Percentiles rank a stretch among this genome's conserved stretches.
These are phyloP conservation scores for Nitzschia inconspicua DNA, from an alignment of 108 stramenopile genomes.

Conservation along the genomic window DNA sequence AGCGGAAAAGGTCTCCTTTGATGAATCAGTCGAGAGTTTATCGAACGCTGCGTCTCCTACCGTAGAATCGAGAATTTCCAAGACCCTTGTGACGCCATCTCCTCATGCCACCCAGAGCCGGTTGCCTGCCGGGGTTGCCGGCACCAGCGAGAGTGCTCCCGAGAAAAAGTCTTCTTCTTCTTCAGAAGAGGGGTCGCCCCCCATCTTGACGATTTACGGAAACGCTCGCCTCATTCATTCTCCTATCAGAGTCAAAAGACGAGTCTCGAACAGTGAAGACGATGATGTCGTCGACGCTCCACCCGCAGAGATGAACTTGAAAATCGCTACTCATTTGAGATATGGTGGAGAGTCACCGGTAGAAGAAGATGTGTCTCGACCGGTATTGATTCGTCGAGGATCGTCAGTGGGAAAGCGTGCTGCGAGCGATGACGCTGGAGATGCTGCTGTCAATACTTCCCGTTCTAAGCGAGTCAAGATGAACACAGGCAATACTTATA, in stretches of 20 bases:
- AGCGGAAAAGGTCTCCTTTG: background rate
- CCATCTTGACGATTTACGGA: slow-evolving; percentile 18
- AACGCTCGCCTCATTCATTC: slow-evolving; percentile 11
- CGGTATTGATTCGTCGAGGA: background rate
- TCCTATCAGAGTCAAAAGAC: slow-evolving; percentile 21
- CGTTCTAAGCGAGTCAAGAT: no score
- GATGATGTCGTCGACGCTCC: slow-evolving; percentile 1
- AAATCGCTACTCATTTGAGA: background rate
- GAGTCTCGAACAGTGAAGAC: slow-evolving; percentile 15
- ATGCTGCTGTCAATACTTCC: background rate
- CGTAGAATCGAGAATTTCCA: background rate
- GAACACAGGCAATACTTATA: no score
- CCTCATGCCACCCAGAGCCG: background rate
- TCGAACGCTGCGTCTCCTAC: background rate
- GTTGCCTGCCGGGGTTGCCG: no score
- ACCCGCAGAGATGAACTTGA: background rate
- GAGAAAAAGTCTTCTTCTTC: background rate
- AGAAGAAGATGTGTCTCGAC: no score
- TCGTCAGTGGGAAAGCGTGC: background rate
- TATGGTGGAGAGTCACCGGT: slow-evolving; percentile 8
- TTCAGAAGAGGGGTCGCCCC: background rate
- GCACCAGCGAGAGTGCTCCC: background rate
- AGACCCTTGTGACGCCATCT: slow-evolving; percentile 4
- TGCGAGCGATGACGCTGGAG: background rate
- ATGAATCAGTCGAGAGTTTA: background rate